These are phyloP conservation scores for Nannochloropsis oceanica DNA, from an alignment of 108 stramenopile genomes.

Conservation along the genomic window DNA sequence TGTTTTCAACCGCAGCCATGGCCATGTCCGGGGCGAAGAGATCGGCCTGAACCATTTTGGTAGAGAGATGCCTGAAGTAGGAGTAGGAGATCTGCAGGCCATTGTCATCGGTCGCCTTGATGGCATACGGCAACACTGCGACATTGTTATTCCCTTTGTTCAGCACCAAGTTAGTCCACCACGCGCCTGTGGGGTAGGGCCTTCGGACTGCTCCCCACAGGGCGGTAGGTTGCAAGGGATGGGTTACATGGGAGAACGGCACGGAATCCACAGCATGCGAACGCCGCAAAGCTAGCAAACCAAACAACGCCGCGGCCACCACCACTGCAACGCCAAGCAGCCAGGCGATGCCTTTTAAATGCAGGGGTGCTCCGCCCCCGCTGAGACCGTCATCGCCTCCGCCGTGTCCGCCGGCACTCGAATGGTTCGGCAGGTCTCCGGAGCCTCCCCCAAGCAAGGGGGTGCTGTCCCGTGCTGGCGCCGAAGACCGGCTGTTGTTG, in stretches of 20 bases:
- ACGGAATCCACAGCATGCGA: neutral
- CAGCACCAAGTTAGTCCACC: constrained; percentile 29
- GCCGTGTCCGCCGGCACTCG: neutral
- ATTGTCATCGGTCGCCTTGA: constrained; percentile 1
- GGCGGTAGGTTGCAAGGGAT: constrained; percentile 13
- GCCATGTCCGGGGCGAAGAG: constrained; percentile 13
- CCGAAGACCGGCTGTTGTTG: neutral
- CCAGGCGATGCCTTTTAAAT: neutral
- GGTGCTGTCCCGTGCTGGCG: neutral
- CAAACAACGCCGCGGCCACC: neutral
- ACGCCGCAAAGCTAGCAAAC: neutral
- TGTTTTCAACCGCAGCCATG: constrained; percentile 7
- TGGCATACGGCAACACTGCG: constrained; percentile 20
- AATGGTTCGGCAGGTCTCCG: neutral
- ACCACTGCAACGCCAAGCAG: neutral
- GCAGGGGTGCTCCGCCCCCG: neutral
- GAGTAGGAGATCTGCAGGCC: constrained; percentile 24
- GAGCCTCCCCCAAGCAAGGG: neutral
- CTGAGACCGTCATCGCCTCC: neutral
- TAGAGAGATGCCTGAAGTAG: constrained; percentile 9
- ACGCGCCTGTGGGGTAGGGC: constrained; percentile 31
- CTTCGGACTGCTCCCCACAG: constrained; percentile 16
- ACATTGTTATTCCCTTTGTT: constrained; percentile 16
- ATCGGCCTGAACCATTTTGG: constrained; percentile 1
- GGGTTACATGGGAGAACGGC: constrained; percentile 18